Conservation (phyloP, 78 protist species). For the Dictyostelium brefeldianum region DNA sequence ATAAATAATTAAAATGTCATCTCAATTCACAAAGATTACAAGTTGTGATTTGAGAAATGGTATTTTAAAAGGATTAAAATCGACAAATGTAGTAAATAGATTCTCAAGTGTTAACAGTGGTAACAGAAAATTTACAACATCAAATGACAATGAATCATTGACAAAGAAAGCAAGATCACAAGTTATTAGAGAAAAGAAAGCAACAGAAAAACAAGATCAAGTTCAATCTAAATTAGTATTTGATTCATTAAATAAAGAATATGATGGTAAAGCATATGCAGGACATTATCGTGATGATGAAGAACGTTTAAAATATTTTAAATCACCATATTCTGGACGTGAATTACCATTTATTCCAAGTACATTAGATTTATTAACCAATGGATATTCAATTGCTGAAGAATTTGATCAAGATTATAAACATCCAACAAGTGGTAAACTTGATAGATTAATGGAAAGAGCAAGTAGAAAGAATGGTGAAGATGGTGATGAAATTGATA, state of each 20-base stretch:
- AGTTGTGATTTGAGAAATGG: not conserved
- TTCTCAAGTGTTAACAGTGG: not conserved
- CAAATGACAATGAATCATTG: not conserved
- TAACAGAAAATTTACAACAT: not conserved
- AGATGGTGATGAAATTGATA: not conserved
- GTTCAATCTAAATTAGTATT: not conserved
- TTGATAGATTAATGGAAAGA: not conserved
- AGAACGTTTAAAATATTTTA: not conserved
- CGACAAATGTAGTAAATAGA: not conserved
- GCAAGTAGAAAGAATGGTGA: not conserved
- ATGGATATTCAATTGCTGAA: not conserved
- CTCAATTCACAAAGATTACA: not conserved
- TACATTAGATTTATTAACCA: not conserved
- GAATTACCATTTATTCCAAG: not conserved
- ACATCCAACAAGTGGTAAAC: not conserved
- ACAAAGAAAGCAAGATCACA: slow-evolving; percentile 14
- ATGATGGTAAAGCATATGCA: not conserved
- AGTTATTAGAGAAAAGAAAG: slow-evolving; percentile 8
- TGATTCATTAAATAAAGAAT: not conserved
- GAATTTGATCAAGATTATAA: not conserved
- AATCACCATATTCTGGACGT: not conserved
- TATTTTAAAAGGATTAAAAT: not conserved
- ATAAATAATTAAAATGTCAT: not conserved
- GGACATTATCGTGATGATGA: not conserved
- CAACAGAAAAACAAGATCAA: not conserved